A percentile compares a stretch with the other conserved stretches of the same genome.
Evolutionary conservation across 495 filamentous ascomycete species (phyloP).

Genomic region (Delitschia confertaspora): DNA sequence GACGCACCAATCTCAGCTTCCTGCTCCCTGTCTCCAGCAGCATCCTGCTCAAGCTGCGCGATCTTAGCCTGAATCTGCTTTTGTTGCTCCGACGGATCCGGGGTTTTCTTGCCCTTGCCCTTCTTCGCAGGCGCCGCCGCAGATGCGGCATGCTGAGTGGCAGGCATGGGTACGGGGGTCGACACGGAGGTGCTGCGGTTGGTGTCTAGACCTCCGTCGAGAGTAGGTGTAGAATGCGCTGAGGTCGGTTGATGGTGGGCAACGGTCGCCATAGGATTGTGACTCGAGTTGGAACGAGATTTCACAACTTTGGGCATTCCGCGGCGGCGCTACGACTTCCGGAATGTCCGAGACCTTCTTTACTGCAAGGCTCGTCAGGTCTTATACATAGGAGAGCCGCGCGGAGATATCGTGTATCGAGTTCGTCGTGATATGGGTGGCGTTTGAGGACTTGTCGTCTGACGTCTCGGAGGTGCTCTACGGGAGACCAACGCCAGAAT

Average conservation of each 20-base stretch:
- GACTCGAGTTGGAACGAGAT: background rate
- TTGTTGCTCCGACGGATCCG: conserved; percentile 75
- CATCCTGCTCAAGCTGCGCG: conserved; percentile 87
- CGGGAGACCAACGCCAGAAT: no score
- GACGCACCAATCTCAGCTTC: conserved; percentile 92
- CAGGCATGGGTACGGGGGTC: conserved; percentile 26
- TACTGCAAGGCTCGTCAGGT: no score
- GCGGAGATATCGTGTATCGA: background rate
- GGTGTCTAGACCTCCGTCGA: conserved; percentile 20
- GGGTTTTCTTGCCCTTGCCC: conserved; percentile 34
- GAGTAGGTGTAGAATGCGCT: conserved; percentile 13
- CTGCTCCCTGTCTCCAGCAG: conserved; percentile 87
- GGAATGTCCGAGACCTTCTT: background rate
- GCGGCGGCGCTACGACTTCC: conserved; percentile 20
- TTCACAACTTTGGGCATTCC: conserved; percentile 4
- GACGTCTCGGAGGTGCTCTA: conserved; percentile 3
- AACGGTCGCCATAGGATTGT: conserved; percentile 24
- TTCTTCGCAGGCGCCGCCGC: conserved; percentile 47
- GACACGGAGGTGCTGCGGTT: conserved; percentile 25
- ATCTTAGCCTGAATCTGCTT: conserved; percentile 90
- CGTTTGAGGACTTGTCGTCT: background rate
- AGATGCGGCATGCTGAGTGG: conserved; percentile 34
- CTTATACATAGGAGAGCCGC: background rate
- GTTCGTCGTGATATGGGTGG: background rate
- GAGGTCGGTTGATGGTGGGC: conserved; percentile 21